Evolutionary conservation across 352 stramenopile species (phyloP), one percentile per base, ranked within the genome.

Genomic region (Phytophthora citrophthora): DNA sequence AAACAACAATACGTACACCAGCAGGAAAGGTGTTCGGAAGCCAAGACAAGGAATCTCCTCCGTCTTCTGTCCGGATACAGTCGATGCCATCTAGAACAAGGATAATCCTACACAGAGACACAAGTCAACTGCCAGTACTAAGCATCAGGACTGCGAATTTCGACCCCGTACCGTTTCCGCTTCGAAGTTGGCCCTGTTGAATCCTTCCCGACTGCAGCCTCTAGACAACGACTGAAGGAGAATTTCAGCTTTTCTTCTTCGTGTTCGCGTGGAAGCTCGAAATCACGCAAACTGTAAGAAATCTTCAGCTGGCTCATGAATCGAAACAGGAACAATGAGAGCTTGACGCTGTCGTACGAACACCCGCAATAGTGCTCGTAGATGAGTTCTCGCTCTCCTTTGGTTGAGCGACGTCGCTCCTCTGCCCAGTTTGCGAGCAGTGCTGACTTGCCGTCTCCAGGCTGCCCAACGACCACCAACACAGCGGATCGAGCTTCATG

Each of bases 171-270:
- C 68, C 67, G 62, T 59, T 76, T 79, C 24, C 63, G 41, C 49
- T 72, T 72, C 4, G 50, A 69, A 12, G 54, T 45, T 34, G 67
- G 32, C 10, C 67, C 71, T 16, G 57, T 59, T 0, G 61, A 54
- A 24, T 76, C 69, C 7, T 74, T 70, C 38, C 81, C 74, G 6
- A 87, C 77, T 1, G 81, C 87, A 23, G 80, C 84, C 56, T 94
- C 85, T 20, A 95, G 75, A 46, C 87, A 95, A 7, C 87, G 77
- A 20, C 65, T 82, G 18, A 95, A 84, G 0, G 87, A 93, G 20
- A 94, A 95, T 60, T 93, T 93, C 61, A 95, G 78, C 56, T 94
- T 93, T 50, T 95, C 85, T 57, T 95, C 87, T 40, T 95, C 85
- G 59, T 93, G 78, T 24, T 93, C 85, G 26, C 68, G 80, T 10